Evolutionary conservation across 176 grass and related monocot species (phyloP).

Genomic region (Triticum aestivum): DNA sequence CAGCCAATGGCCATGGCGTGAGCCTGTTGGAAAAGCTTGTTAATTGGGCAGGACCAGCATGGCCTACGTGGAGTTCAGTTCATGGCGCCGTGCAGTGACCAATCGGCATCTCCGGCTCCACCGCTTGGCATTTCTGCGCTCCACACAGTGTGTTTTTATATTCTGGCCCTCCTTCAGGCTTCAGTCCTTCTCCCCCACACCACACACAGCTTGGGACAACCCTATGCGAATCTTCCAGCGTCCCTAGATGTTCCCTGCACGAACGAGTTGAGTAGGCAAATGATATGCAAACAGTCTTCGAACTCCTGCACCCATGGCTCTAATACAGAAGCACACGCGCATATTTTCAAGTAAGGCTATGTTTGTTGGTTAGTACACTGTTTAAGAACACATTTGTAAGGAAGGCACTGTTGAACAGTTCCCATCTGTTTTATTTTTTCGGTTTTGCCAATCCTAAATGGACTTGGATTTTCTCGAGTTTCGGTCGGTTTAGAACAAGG

Average conservation of each 20-base stretch:
- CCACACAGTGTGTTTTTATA: neutral
- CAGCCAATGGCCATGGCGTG: neutral
- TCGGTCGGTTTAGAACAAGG: no score
- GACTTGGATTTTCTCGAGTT: no score
- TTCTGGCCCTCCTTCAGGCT: no score
- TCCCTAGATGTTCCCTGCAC: constrained; percentile 47
- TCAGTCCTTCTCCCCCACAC: neutral
- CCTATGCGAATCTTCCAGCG: constrained; percentile 35
- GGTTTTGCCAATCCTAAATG: no score
- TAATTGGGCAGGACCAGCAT: constrained; percentile 6
- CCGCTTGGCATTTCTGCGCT: constrained; percentile 18
- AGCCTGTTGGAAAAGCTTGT: neutral
- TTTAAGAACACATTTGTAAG: neutral
- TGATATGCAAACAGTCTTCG: constrained; percentile 27
- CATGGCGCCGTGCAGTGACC: constrained; percentile 5
- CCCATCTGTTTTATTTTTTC: neutral
- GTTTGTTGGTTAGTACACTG: neutral
- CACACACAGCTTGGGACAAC: constrained; percentile 31
- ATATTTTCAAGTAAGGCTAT: neutral
- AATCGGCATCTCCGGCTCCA: constrained; percentile 14
- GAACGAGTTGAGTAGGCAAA: neutral
- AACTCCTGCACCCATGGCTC: neutral
- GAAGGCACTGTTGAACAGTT: neutral
- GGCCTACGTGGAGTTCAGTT: constrained; percentile 26
- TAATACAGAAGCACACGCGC: neutral